A percentile compares a stretch with the other conserved stretches of the same genome.
Evolutionary conservation across 2,329 filamentous ascomycete genomes (phyloP).

Genomic region (Verticillium tricorpus): DNA sequence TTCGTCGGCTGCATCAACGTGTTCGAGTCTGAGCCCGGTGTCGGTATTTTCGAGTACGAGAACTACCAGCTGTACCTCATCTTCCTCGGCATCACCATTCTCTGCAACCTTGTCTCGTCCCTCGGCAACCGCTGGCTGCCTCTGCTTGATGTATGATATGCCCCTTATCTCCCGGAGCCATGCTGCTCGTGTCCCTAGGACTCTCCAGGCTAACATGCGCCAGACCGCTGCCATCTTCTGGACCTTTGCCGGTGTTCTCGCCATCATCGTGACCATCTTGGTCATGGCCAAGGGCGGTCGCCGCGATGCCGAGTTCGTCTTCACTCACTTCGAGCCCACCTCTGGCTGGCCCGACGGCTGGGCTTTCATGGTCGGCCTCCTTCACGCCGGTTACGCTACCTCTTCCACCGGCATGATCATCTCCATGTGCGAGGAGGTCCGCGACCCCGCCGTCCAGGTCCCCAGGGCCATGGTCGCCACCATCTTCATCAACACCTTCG

Average conservation of each 20-base stretch:
- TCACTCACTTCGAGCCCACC: conserved; percentile 62
- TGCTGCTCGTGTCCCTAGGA: conserved; percentile 13
- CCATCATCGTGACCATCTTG: conserved; percentile 57
- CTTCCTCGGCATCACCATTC: conserved; percentile 63
- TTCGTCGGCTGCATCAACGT: conserved; percentile 52
- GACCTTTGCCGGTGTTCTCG: conserved; percentile 68
- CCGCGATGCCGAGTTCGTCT: conserved; percentile 57
- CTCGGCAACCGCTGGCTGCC: conserved; percentile 66
- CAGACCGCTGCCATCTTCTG: conserved; percentile 69
- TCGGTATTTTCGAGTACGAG: conserved; percentile 39
- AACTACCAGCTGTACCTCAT: conserved; percentile 67
- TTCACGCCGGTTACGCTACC: conserved; percentile 69
- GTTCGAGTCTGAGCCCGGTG: conserved; percentile 40
- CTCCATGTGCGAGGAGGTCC: conserved; percentile 72
- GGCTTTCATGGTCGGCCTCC: conserved; percentile 68
- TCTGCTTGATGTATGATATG: conserved; percentile 58
- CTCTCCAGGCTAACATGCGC: neutral
- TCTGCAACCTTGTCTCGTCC: conserved; percentile 61
- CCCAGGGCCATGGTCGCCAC: conserved; percentile 69
- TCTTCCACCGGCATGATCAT: conserved; percentile 78
- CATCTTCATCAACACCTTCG: conserved; percentile 61
- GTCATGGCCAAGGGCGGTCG: conserved; percentile 66
- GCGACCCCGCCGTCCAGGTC: conserved; percentile 60
- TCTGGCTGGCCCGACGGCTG: conserved; percentile 69
- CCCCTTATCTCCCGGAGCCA: conserved; percentile 5